These are phyloP conservation scores for Metarhizium rileyi DNA, from an alignment of 2,329 filamentous ascomycete species.

Conservation along the genomic window DNA sequence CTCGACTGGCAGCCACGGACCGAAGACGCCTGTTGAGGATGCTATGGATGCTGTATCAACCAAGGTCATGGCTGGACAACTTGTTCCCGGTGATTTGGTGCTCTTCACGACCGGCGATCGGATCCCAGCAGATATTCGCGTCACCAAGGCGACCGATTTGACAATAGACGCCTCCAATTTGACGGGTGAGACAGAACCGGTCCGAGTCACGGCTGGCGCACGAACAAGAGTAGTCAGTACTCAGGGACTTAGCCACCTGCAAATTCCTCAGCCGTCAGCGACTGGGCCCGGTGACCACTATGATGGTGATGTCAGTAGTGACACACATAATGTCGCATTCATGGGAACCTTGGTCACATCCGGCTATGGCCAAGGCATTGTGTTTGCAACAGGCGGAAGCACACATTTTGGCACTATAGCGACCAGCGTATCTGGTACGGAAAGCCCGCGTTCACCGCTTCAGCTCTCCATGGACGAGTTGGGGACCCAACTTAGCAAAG, in stretches of 20 bases:
- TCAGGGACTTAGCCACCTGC: conserved; percentile 19
- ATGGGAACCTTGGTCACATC: conserved; percentile 97
- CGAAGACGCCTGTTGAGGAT: conserved; percentile 51
- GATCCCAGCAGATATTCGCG: conserved; percentile 90
- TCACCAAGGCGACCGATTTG: conserved; percentile 80
- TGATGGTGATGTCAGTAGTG: conserved; percentile 49
- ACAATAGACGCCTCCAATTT: conserved; percentile 95
- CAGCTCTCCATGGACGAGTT: conserved; percentile 97
- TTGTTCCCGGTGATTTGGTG: conserved; percentile 89
- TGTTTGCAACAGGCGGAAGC: conserved; percentile 88
- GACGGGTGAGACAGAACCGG: conserved; percentile 92
- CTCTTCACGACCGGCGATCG: conserved; percentile 93
- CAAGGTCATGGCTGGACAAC: conserved; percentile 75
- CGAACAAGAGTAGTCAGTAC: conserved; percentile 21
- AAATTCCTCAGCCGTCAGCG: conserved; percentile 31
- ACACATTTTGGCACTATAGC: conserved; percentile 97
- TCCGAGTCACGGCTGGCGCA: conserved; percentile 64
- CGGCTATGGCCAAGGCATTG: conserved; percentile 88
- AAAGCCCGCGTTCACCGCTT: conserved; percentile 86
- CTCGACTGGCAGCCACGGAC: conserved; percentile 30
- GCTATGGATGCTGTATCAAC: conserved; percentile 63
- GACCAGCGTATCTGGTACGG: conserved; percentile 85
- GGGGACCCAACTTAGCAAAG: conserved; percentile 90
- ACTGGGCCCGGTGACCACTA: conserved; percentile 39
- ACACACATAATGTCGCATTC: conserved; percentile 86